Evolutionary conservation across 768 basidiomycete species (phyloP), one percentile per base, ranked within the genome.

Genomic region (Roridomyces roridus): DNA sequence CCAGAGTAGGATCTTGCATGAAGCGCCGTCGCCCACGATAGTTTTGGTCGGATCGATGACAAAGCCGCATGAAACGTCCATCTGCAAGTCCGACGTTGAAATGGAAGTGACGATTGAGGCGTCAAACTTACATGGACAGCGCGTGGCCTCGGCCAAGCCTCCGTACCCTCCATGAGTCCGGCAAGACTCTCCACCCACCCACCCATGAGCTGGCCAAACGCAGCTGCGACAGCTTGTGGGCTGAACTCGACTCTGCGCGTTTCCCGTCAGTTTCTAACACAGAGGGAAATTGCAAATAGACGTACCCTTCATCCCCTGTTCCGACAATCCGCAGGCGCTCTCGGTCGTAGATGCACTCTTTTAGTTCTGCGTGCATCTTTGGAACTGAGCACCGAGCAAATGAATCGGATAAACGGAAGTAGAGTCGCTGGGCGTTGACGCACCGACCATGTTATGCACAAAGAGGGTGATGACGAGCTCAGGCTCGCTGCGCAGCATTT

Each of bases 301-400:
- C 44, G 42, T 17, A 49, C 55, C 37, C 29, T 26, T 56, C 37
- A 3, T 48, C 40, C 0, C 55, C 55, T 14, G 49, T 29, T 18
- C 55, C 47, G 5, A 49, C n/a, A 10, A 56, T 56, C 11, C 54
- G 35, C 11, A 55, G 54, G 11, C 54, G 23, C 10, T 25, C 8
- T 9, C 11, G 4, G 20, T 56, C 55, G 47, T 49, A 56, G 10
- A 11, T n/a, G 34, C 55, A 56, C 23, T 14, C 44, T 11, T 14
- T 11, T 24, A 56, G 36, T 43, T 57, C 55, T 35, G 11, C 31
- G 25, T 57, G 41, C 46, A 57, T 57, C 25, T 50, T 40, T 29
- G 20, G 47, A 3, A 50, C 48, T 55, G n/a, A n/a, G n/a, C n/a
- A n/a, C n/a, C n/a, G n/a, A n/a, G n/a, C n/a, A n/a, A n/a, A n/a